Evolutionary conservation across 352 stramenopile species (phyloP), one percentile per base, ranked within the genome.

Genomic region (Globisporangium megalacanthum): DNA sequence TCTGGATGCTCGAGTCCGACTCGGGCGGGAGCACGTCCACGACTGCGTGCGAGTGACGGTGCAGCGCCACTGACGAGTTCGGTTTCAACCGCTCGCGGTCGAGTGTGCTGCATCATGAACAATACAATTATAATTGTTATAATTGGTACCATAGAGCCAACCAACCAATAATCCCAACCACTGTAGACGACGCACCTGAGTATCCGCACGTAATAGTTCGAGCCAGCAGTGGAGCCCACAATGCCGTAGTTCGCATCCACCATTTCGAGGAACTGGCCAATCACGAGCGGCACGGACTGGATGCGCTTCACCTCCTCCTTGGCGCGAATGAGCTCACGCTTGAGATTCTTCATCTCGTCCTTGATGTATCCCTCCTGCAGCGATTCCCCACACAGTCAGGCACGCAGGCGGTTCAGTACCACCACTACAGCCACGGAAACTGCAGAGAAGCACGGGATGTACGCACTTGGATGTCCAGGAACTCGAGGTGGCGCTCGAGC

Each of bases 221-320:
- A 98, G 42, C 97, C 97, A 6, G 96, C 95, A 0, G 96, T 99
- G 50, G 86, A 98, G 52, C 88, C 87, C 19, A 99, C 95, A 65
- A 99, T 99, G 55, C 97, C 97, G 70, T 99, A 99, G 79, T 99
- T 98, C 56, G 96, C 93, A 75, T 99, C 97, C 64, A 99, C 98
- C 96, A 99, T 99, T 79, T 99, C 97, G 49, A 99, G 96, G 68
- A 99, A 99, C 79, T 99, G 97, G n/a, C 97, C 98, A 61, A 99
- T 99, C 8, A 99, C 97, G 6, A 99, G 82, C 41, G 97, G 97
- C 47, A 99, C 98, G n/a, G 89, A 98, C 86, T 99, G 97, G 69
- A 99, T 99, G 49, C 97, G 90, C 64, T 98, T 98, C 52, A 99
- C 97, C 58, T 98, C 95, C 62, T 99, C 97, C 75, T 99, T 99